phyloP scores from a whole-genome alignment of 2,329 filamentous ascomycete species.

The Aspergillus caelatus region DNA sequence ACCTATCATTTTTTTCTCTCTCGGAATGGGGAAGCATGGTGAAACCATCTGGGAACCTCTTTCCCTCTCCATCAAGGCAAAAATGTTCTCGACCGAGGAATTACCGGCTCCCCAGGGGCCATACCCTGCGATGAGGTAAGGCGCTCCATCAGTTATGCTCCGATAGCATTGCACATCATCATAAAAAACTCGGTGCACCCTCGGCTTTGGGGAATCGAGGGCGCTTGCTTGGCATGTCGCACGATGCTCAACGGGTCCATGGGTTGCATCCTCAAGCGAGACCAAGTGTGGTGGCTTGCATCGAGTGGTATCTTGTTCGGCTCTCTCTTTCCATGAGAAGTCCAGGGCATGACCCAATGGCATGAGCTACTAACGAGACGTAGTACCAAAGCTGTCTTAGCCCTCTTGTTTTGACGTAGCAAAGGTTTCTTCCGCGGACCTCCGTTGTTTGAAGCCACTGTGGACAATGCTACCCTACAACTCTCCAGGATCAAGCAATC shows the following conservation, averaged over 20 bases:
- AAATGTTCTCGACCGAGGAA: not conserved
- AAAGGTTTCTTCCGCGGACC: not conserved
- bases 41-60: not conserved
- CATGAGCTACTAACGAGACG: not conserved
- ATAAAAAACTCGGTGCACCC: not conserved
- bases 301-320: not conserved
- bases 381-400: constrained; percentile 2
- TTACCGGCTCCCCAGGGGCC: not conserved
- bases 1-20: constrained; percentile 1
- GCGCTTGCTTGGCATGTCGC: not conserved
- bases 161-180: not conserved
- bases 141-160: not conserved
- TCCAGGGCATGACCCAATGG: not conserved
- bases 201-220: not conserved
- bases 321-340: not conserved
- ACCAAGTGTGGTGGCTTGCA: constrained; percentile 5
- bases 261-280: not conserved
- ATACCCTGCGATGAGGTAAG: not conserved
- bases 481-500: not conserved
- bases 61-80: not conserved
- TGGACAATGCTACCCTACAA: not conserved
- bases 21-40: not conserved
- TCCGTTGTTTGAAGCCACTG: not conserved
- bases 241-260: not conserved
- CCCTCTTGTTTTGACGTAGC: not conserved